Conservation (phyloP, 164 flowering plant species). For the Nymphaea colorata region DNA sequence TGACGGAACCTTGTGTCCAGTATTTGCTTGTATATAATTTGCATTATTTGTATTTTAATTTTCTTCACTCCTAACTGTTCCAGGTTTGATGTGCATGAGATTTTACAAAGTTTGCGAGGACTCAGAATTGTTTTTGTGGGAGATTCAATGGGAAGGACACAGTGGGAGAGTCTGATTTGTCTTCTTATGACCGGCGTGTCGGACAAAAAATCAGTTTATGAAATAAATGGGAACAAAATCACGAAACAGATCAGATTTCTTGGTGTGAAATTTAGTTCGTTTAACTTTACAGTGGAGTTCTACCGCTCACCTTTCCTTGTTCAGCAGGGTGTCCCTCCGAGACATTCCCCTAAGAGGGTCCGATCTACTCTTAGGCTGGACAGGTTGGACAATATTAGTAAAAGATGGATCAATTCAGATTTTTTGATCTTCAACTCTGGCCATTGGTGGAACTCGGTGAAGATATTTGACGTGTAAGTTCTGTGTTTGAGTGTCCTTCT, state of each 20-base stretch:
- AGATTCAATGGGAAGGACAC: conserved; percentile 83
- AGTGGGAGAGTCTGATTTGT: conserved; percentile 84
- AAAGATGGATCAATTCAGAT: conserved; percentile 67
- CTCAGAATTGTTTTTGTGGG: conserved; percentile 77
- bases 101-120: conserved; percentile 47
- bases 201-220: conserved; percentile 59
- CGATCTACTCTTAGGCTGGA: conserved; percentile 47
- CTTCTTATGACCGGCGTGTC: conserved; percentile 66
- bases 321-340: conserved; percentile 41
- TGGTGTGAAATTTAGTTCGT: conserved; percentile 43
- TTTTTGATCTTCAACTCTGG: conserved; percentile 73
- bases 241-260: conserved; percentile 54
- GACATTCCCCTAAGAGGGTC: conserved; percentile 48
- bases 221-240: conserved; percentile 56
- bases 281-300: conserved; percentile 44
- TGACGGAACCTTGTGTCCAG: background rate
- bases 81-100: conserved; percentile 26
- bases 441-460: conserved; percentile 76
- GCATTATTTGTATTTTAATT: background rate
- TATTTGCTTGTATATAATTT: too few relatives aligned
- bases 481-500: conserved; percentile 1
- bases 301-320: conserved; percentile 66
- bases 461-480: conserved; percentile 60
- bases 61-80: background rate
- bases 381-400: conserved; percentile 43